Conservation (phyloP, 148 eudicot genomes). For the Silene uniflora region DNA sequence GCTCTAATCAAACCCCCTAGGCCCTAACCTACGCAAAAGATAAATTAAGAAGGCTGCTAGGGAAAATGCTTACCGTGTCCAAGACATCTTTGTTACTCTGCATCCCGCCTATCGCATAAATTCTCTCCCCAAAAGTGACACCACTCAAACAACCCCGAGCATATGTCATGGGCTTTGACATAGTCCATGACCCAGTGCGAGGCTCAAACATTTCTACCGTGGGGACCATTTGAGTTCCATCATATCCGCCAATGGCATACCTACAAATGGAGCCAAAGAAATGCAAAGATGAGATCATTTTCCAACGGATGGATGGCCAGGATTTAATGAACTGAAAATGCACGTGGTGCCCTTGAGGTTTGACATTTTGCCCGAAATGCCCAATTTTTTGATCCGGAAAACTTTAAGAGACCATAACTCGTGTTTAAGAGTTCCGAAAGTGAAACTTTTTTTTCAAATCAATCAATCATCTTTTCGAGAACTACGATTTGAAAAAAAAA, state of each 20-base stretch:
- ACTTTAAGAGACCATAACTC: too few species aligned
- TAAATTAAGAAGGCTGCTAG: neutral
- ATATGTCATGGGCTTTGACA: constrained; percentile 46
- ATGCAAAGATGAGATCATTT: neutral
- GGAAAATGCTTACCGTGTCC: constrained; percentile 33
- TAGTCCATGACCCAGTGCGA: constrained; percentile 57
- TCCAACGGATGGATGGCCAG: neutral
- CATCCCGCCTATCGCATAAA: constrained; percentile 56
- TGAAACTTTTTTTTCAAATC: too few species aligned
- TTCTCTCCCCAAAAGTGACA: constrained; percentile 37
- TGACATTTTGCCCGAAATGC: too few species aligned
- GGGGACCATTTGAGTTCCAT: constrained; percentile 48
- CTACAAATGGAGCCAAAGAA: constrained; percentile 27
- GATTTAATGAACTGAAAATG: too few species aligned
- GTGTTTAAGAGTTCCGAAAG: too few species aligned
- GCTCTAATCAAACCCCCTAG: constrained; percentile 1
- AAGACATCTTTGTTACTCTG: constrained; percentile 23
- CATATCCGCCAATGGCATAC: constrained; percentile 70
- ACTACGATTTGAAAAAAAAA: too few species aligned
- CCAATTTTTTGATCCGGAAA: too few species aligned
- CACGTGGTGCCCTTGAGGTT: too few species aligned
- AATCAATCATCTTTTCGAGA: too few species aligned
- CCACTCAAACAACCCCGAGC: constrained; percentile 52
- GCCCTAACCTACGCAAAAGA: neutral
- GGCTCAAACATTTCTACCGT: constrained; percentile 61